Conservation (phyloP, 1,139 yeast species). For the Candida dubliniensis region DNA sequence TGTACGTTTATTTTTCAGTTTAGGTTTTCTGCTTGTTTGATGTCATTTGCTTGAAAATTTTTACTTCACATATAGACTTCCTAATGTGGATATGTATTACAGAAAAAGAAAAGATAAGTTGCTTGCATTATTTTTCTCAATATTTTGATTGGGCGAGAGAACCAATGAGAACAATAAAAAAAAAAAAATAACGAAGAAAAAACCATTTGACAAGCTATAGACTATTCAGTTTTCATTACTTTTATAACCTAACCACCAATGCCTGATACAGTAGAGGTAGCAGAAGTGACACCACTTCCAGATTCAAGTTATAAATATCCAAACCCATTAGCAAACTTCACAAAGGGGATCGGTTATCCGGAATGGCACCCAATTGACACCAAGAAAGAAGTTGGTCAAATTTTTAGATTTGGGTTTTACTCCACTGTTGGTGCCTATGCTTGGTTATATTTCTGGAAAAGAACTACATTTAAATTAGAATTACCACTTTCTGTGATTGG, state of each 20-base stretch:
- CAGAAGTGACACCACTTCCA: slow-evolving; percentile 21
- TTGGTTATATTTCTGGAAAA: slow-evolving; percentile 49
- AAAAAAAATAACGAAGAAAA: not conserved
- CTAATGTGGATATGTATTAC: slow-evolving; percentile 2
- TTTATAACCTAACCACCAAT: slow-evolving; percentile 4
- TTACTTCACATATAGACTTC: slow-evolving; percentile 6
- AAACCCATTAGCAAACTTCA: slow-evolving; percentile 42
- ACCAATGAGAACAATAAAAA: slow-evolving; percentile 2
- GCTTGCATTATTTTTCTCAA: slow-evolving; percentile 5
- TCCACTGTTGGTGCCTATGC: slow-evolving; percentile 50
- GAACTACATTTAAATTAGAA: slow-evolving; percentile 46
- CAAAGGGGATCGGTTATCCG: slow-evolving; percentile 45
- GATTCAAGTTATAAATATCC: slow-evolving; percentile 46
- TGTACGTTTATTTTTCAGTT: slow-evolving; percentile 1
- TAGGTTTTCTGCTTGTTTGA: slow-evolving; percentile 3
- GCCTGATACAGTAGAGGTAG: slow-evolving; percentile 14
- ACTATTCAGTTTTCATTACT: not conserved
- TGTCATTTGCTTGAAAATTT: slow-evolving; percentile 2
- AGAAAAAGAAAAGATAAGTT: not conserved
- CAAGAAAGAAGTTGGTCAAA: slow-evolving; percentile 38
- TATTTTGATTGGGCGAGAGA: slow-evolving; percentile 14
- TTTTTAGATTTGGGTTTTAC: slow-evolving; percentile 44
- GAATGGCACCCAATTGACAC: slow-evolving; percentile 48
- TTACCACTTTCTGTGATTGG: slow-evolving; percentile 43
- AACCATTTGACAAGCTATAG: not conserved